Evolutionary conservation across 1,284 basidiomycete species (phyloP).

Genomic region (Malassezia furfur): DNA sequence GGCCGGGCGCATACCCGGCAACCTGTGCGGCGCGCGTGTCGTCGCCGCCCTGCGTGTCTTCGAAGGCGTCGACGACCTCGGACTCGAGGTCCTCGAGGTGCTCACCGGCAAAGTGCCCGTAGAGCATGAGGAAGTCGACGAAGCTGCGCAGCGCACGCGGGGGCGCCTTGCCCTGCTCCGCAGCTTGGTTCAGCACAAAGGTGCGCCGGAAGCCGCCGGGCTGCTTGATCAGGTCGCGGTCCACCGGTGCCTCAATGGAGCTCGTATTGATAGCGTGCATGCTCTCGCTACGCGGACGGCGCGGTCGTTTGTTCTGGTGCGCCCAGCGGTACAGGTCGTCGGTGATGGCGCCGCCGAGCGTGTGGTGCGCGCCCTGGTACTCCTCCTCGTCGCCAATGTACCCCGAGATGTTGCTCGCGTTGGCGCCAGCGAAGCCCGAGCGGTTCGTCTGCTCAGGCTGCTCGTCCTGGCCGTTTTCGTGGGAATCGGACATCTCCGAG

Average conservation of each 20-base stretch:
- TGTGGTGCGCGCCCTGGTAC: constrained; percentile 38
- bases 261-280: constrained; percentile 38
- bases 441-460: background rate
- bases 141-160: constrained; percentile 43
- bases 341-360: constrained; percentile 45
- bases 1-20: constrained; percentile 17
- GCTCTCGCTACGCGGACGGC: constrained; percentile 34
- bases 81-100: constrained; percentile 39
- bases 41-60: constrained; percentile 22
- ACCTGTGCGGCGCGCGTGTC: constrained; percentile 6
- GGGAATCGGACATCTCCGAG: background rate
- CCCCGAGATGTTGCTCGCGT: background rate
- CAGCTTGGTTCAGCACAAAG: constrained; percentile 37
- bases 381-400: constrained; percentile 18
- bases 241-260: constrained; percentile 37
- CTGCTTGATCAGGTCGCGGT: constrained; percentile 36
- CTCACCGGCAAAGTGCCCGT: constrained; percentile 46
- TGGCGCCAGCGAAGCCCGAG: background rate
- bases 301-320: constrained; percentile 35
- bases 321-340: constrained; percentile 47
- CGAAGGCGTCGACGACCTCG: constrained; percentile 32
- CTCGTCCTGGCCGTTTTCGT: background rate
- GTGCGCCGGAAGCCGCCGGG: constrained; percentile 44
- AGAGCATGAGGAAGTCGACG: constrained; percentile 44
- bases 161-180: constrained; percentile 34